phyloP scores from a whole-genome alignment of 78 protist genomes.

The Creolimax fragrantissima region DNA sequence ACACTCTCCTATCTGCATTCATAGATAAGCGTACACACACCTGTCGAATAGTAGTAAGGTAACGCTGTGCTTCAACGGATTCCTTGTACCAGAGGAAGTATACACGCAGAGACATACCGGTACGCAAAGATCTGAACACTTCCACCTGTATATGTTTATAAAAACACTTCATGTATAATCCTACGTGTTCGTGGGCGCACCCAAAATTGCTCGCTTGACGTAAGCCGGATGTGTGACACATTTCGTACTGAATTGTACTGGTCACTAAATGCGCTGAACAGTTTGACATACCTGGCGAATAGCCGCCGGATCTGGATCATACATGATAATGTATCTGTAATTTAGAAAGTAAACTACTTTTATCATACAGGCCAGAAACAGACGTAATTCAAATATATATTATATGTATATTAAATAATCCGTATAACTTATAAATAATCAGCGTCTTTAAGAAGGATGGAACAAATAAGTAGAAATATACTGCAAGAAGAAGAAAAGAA shows the following conservation, averaged over 20 bases:
- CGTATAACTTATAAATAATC: neutral
- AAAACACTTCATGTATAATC: no score
- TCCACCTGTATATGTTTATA: neutral
- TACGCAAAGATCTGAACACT: neutral
- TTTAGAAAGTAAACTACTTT: neutral
- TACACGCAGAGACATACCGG: neutral
- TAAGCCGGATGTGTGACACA: no score
- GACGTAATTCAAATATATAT: neutral
- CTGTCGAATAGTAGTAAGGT: neutral
- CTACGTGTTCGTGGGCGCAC: no score
- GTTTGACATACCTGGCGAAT: neutral
- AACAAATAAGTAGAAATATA: neutral
- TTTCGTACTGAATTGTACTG: no score
- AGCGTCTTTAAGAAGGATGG: neutral
- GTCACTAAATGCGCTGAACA: no score
- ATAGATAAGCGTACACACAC: neutral
- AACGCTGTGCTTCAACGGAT: neutral
- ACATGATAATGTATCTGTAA: conserved; percentile 18
- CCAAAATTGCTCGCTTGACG: no score
- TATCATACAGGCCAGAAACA: neutral
- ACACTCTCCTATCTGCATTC: no score
- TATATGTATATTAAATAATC: neutral
- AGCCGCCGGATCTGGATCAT: conserved; percentile 16
- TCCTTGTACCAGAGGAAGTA: neutral
- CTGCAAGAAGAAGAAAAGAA: neutral